Evolutionary conservation across 345 rosid genomes (phyloP).

Genomic region (Acer saccharum): DNA sequence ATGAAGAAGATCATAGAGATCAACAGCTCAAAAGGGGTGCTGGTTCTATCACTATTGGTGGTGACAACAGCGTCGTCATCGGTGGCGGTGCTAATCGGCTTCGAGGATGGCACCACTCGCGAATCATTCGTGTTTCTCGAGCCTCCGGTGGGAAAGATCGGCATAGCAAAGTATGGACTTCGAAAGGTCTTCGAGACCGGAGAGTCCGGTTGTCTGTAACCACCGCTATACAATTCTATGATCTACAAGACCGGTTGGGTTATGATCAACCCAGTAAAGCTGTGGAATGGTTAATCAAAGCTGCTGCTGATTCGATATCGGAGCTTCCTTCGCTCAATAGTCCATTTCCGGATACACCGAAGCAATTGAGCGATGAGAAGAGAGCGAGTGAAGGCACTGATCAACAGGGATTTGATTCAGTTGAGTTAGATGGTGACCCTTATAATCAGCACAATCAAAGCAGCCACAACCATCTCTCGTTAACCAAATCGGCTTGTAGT

Average conservation of each 20-base stretch:
- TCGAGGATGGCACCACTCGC: constrained; percentile 67
- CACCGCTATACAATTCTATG: constrained; percentile 94
- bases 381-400: constrained; percentile 40
- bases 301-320: constrained; percentile 73
- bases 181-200: constrained; percentile 87
- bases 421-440: constrained; percentile 50
- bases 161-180: constrained; percentile 97
- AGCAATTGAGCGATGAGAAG: constrained; percentile 66
- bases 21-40: constrained; percentile 40
- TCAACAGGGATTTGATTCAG: constrained; percentile 54
- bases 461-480: constrained; percentile 55
- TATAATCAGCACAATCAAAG: constrained; percentile 48
- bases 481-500: constrained; percentile 92
- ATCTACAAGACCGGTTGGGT: constrained; percentile 91
- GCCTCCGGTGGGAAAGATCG: constrained; percentile 98
- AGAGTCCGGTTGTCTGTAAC: constrained; percentile 86
- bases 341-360: constrained; percentile 61
- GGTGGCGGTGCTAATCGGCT: constrained; percentile 35
- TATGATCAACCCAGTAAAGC: constrained; percentile 98
- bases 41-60: constrained; percentile 16
- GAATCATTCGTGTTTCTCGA: constrained; percentile 95
- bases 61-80: constrained; percentile 15
- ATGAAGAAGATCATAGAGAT: constrained; percentile 50
- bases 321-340: constrained; percentile 84
- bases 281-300: constrained; percentile 93